Conservation (phyloP, 768 basidiomycete species). For the Tricholoma furcatifolium region DNA sequence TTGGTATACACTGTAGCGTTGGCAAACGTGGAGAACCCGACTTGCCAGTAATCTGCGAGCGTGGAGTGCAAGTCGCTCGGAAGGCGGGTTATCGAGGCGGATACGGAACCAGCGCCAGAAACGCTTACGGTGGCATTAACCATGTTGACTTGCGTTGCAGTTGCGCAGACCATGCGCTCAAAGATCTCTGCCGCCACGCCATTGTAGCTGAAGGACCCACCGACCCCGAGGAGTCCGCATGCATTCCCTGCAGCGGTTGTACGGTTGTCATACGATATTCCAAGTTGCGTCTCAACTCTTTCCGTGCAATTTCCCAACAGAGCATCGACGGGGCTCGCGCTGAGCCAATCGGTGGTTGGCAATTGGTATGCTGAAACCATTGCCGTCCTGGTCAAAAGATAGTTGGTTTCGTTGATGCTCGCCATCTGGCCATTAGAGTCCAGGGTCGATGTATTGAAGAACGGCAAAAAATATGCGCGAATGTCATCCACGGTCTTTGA, state of each 20-base stretch:
- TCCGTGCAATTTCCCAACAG: constrained; percentile 15
- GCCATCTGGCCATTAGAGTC: constrained; percentile 7
- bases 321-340: not conserved
- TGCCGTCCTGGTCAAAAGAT: constrained; percentile 3
- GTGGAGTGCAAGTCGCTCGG: constrained; percentile 17
- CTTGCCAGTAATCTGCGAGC: constrained; percentile 9
- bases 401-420: constrained; percentile 11
- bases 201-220: constrained; percentile 6
- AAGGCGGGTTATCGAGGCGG: constrained; percentile 12
- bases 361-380: constrained; percentile 4
- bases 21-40: not conserved
- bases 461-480: constrained; percentile 15
- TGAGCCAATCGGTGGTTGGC: not conserved
- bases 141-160: constrained; percentile 20
- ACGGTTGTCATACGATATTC: not conserved
- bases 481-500: constrained; percentile 18
- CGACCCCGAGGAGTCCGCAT: constrained; percentile 15
- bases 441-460: constrained; percentile 18
- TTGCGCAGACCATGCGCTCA: constrained; percentile 17
- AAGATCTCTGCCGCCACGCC: not conserved
- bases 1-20: not conserved
- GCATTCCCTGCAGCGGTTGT: constrained; percentile 2
- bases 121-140: constrained; percentile 14
- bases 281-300: constrained; percentile 3
- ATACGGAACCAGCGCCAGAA: not conserved